Conservation (phyloP, 2,329 filamentous ascomycete genomes). For the Diaporthe aspalathi region DNA sequence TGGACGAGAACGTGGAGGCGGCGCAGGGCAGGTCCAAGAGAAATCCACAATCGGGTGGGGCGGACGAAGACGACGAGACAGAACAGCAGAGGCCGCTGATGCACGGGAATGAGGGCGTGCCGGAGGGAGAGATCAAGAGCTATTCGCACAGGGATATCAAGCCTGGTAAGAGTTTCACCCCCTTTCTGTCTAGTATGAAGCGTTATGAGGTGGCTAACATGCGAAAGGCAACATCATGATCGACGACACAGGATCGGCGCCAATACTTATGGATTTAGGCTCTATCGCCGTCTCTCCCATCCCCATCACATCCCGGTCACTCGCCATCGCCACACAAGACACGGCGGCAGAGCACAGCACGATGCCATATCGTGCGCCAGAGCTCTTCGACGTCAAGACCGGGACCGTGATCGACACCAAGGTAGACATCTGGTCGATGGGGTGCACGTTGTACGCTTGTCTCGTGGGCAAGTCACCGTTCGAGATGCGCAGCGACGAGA, state of each 20-base stretch:
- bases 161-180: conserved; percentile 72
- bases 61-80: conserved; percentile 76
- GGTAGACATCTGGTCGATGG: conserved; percentile 97
- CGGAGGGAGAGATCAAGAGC: conserved; percentile 76
- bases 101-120: conserved; percentile 79
- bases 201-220: not conserved
- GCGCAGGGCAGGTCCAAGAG: conserved; percentile 56
- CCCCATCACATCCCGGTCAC: conserved; percentile 87
- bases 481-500: conserved; percentile 95
- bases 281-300: conserved; percentile 89
- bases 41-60: conserved; percentile 51
- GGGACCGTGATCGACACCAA: conserved; percentile 93
- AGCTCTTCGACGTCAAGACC: conserved; percentile 98
- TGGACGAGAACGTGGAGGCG: conserved; percentile 52
- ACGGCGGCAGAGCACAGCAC: conserved; percentile 95
- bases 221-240: conserved; percentile 95
- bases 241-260: conserved; percentile 85
- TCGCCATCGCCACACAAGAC: conserved; percentile 93
- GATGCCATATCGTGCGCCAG: conserved; percentile 97
- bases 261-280: conserved; percentile 97
- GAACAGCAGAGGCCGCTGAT: conserved; percentile 86
- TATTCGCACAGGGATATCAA: conserved; percentile 98
- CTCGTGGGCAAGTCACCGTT: conserved; percentile 97
- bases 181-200: too few species aligned
- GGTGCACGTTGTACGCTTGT: conserved; percentile 97